Conservation (phyloP, 2,329 filamentous ascomycete species). For the Trichoderma breve region DNA sequence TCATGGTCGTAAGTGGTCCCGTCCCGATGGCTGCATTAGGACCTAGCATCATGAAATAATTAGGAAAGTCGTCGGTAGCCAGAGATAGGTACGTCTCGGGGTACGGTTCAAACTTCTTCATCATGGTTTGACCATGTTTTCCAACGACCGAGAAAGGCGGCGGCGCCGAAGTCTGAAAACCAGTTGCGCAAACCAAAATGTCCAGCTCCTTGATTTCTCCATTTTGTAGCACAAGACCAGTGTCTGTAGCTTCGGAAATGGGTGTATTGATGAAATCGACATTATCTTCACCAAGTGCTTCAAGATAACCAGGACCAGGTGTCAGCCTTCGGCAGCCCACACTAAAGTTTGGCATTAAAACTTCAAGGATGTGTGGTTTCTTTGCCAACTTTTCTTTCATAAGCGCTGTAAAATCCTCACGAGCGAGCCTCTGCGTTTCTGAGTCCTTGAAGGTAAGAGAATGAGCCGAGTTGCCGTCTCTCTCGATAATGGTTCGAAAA, state of each 20-base stretch:
- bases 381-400: no score
- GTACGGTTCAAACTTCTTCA: no score
- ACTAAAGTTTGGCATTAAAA: neutral
- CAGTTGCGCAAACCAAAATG: conserved; percentile 66
- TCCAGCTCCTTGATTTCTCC: conserved; percentile 58
- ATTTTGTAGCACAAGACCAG: neutral
- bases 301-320: conserved; percentile 65
- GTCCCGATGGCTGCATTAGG: no score
- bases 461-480: no score
- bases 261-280: conserved; percentile 56
- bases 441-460: no score
- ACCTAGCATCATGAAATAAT: no score
- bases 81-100: no score
- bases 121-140: conserved; percentile 42
- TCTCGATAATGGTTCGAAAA: no score
- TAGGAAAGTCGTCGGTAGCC: conserved; percentile 58
- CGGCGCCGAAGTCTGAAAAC: conserved; percentile 58
- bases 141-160: conserved; percentile 48
- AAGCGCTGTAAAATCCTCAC: no score
- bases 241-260: conserved; percentile 56
- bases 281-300: conserved; percentile 60
- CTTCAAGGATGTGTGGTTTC: no score
- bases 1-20: no score
- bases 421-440: no score
- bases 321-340: neutral